Percentiles rank a stretch among this genome's conserved stretches.
Conservation (phyloP, 2,329 filamentous ascomycete species). For the Fusarium buxicola region DNA sequence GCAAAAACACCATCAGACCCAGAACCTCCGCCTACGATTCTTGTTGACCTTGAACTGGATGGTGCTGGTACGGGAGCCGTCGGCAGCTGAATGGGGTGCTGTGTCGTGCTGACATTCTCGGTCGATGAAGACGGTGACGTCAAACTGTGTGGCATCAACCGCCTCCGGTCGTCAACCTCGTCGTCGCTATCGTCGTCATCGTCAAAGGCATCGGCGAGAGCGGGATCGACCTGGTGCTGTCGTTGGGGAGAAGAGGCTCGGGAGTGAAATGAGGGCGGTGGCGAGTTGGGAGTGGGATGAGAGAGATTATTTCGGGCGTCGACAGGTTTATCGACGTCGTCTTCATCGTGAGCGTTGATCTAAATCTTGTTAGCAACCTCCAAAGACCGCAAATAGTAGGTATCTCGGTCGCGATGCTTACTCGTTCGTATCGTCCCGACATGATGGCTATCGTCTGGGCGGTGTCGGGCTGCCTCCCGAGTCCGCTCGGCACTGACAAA, state of each 20-base stretch:
- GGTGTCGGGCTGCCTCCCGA: slow-evolving; percentile 44
- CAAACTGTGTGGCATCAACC: slow-evolving; percentile 79
- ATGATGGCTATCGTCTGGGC: slow-evolving; percentile 53
- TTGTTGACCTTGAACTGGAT: slow-evolving; percentile 55
- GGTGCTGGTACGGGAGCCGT: slow-evolving; percentile 35
- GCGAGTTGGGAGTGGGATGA: slow-evolving; percentile 66
- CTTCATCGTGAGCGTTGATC: slow-evolving; percentile 70
- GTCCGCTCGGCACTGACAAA: slow-evolving; percentile 32
- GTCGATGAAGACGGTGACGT: slow-evolving; percentile 40
- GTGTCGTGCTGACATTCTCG: slow-evolving; percentile 36
- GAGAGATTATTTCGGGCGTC: slow-evolving; percentile 47
- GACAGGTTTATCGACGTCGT: slow-evolving; percentile 55
- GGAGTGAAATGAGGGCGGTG: slow-evolving; percentile 89
- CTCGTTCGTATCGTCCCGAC: slow-evolving; percentile 69
- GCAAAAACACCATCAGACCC: slow-evolving; percentile 96
- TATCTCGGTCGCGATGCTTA: slow-evolving; percentile 49
- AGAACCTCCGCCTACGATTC: slow-evolving; percentile 76
- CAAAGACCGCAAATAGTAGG: too few relatives aligned
- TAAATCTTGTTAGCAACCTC: slow-evolving; percentile 47
- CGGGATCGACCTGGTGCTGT: slow-evolving; percentile 71
- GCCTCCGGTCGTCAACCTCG: slow-evolving; percentile 80
- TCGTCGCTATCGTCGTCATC: slow-evolving; percentile 82
- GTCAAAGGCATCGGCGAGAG: slow-evolving; percentile 94
- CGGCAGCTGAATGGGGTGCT: slow-evolving; percentile 23
- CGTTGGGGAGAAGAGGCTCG: slow-evolving; percentile 71